These are phyloP conservation scores for Fusarium sp. DNA, from an alignment of 2,329 filamentous ascomycete genomes.

Conservation along the genomic window DNA sequence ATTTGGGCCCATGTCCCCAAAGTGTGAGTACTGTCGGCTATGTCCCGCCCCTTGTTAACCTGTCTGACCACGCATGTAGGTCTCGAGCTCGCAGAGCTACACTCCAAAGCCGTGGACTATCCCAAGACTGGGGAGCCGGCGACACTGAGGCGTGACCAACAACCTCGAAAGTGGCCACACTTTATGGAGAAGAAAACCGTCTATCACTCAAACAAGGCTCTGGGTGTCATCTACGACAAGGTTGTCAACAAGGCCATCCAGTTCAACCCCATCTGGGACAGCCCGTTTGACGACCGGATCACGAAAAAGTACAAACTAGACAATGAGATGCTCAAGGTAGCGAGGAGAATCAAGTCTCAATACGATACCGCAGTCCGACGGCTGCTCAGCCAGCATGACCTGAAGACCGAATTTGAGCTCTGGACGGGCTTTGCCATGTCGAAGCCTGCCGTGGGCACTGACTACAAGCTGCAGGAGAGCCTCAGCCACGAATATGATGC, in stretches of 20 bases:
- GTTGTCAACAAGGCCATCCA: slow-evolving; percentile 64
- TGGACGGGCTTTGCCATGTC: slow-evolving; percentile 85
- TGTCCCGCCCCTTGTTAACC: neutral
- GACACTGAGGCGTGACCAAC: slow-evolving; percentile 66
- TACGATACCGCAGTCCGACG: slow-evolving; percentile 81
- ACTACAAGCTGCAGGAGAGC: slow-evolving; percentile 88
- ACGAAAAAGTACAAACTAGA: slow-evolving; percentile 66
- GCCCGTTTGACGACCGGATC: slow-evolving; percentile 78
- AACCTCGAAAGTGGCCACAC: slow-evolving; percentile 76
- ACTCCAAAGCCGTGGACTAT: slow-evolving; percentile 94
- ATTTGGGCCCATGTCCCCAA: slow-evolving; percentile 69
- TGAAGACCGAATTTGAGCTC: slow-evolving; percentile 88
- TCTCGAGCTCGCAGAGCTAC: slow-evolving; percentile 75
- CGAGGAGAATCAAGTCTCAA: slow-evolving; percentile 71
- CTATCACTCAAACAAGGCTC: slow-evolving; percentile 73
- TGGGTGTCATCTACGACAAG: slow-evolving; percentile 84
- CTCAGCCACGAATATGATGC: slow-evolving; percentile 72
- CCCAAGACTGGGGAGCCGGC: slow-evolving; percentile 87
- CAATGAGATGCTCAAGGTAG: slow-evolving; percentile 63
- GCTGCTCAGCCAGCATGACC: slow-evolving; percentile 84
- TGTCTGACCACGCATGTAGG: slow-evolving; percentile 50
- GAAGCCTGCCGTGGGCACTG: slow-evolving; percentile 72
- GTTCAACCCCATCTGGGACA: slow-evolving; percentile 75
- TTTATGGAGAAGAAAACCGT: slow-evolving; percentile 78
- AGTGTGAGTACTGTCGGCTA: slow-evolving; percentile 61